phyloP scores from a whole-genome alignment of 768 basidiomycete genomes.

The Leccinum boreale region DNA sequence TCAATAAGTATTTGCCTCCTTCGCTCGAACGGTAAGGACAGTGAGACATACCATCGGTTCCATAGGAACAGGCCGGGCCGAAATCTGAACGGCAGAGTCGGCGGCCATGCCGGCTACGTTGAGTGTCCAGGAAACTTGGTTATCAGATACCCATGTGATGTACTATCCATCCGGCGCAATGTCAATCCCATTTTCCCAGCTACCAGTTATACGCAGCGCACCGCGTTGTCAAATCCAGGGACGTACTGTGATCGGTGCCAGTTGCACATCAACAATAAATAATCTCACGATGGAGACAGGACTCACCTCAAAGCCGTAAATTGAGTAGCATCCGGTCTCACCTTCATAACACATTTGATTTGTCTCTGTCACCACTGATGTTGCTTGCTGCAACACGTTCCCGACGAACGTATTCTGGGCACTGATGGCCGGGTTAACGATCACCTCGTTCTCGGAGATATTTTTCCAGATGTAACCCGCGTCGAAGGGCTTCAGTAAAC shows the following conservation, averaged over 20 bases:
- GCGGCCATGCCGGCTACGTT: constrained; percentile 63
- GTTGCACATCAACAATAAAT: background rate
- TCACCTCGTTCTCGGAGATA: constrained; percentile 53
- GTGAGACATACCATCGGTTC: constrained; percentile 74
- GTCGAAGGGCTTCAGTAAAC: constrained; percentile 61
- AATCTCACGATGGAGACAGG: background rate
- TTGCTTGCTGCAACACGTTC: constrained; percentile 71
- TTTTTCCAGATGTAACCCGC: constrained; percentile 68
- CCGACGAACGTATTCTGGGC: constrained; percentile 65
- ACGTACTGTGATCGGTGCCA: constrained; percentile 21
- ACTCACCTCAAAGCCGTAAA: constrained; percentile 76
- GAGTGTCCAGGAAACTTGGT: constrained; percentile 71
- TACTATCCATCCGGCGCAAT: constrained; percentile 43
- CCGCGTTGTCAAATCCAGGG: constrained; percentile 64
- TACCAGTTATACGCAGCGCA: constrained; percentile 31
- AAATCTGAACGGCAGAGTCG: constrained; percentile 57
- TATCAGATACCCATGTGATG: constrained; percentile 79
- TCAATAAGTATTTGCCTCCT: background rate
- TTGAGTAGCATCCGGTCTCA: constrained; percentile 56
- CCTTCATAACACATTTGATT: constrained; percentile 69
- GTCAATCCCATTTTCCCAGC: background rate
- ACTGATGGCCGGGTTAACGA: constrained; percentile 53
- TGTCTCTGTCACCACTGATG: constrained; percentile 67
- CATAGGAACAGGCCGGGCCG: constrained; percentile 64
- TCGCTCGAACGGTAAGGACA: background rate